Conservation (phyloP, 2,329 filamentous ascomycete genomes). For the Zasmidium citrigriseum region DNA sequence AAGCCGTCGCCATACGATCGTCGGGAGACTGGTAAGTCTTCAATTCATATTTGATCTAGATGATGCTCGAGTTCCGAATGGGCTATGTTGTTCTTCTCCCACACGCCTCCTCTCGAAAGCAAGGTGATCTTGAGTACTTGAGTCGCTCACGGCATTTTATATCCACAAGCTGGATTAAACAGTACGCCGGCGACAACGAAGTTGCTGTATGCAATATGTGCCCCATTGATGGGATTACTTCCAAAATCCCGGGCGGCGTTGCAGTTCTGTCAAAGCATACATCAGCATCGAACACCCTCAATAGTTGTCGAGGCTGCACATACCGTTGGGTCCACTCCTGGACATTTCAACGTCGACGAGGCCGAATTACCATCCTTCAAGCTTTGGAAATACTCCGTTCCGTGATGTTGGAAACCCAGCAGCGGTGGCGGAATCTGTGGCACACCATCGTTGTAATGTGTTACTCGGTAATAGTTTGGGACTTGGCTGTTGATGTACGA, state of each 20-base stretch:
- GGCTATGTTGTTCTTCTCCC: too few species aligned
- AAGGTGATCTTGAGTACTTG: too few species aligned
- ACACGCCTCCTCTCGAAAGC: too few species aligned
- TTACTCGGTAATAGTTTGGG: constrained; percentile 63
- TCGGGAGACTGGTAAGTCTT: too few species aligned
- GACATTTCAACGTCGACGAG: background rate
- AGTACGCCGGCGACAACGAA: background rate
- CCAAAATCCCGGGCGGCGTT: background rate
- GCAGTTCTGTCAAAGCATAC: background rate
- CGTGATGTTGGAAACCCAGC: constrained; percentile 66
- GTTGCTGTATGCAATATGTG: background rate
- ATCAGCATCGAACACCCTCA: too few species aligned
- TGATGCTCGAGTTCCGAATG: too few species aligned
- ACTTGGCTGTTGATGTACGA: constrained; percentile 56
- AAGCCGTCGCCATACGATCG: too few species aligned
- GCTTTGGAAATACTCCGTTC: constrained; percentile 63
- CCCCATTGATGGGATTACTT: background rate
- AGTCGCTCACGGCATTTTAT: background rate
- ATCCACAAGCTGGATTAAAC: background rate
- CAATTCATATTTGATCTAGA: too few species aligned
- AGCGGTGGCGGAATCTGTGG: constrained; percentile 65
- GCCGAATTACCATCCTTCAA: background rate
- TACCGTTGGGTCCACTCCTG: background rate
- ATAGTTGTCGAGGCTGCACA: too few species aligned
- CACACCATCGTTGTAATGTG: constrained; percentile 67